Evolutionary conservation across 768 basidiomycete species (phyloP).

Genomic region (Naganishia friedmannii): DNA sequence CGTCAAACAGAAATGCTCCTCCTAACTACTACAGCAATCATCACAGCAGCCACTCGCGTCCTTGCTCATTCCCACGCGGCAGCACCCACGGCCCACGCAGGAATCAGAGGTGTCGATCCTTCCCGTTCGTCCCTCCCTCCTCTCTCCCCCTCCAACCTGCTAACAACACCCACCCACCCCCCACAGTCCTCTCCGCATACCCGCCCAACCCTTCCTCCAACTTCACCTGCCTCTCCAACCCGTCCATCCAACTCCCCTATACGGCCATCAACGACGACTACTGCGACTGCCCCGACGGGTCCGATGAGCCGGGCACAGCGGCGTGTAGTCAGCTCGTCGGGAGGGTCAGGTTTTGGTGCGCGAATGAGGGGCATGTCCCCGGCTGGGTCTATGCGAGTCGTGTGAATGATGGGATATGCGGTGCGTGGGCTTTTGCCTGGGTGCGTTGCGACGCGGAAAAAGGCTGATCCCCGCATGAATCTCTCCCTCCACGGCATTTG

Average conservation of each 20-base stretch:
- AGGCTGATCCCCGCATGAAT: too few species aligned
- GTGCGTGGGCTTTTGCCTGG: too few species aligned
- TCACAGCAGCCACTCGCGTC: constrained; percentile 1
- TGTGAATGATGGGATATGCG: constrained; percentile 90
- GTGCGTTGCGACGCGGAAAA: too few species aligned
- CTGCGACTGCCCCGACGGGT: constrained; percentile 92
- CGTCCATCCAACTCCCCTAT: constrained; percentile 61
- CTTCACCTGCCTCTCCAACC: constrained; percentile 7
- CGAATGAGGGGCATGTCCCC: constrained; percentile 83
- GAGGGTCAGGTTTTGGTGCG: constrained; percentile 73
- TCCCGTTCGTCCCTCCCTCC: constrained; percentile 1
- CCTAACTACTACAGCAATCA: not conserved
- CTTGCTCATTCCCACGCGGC: not conserved
- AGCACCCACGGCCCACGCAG: too few species aligned
- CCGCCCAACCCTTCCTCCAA: not conserved
- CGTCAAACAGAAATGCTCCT: too few species aligned
- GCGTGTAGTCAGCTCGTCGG: constrained; percentile 12
- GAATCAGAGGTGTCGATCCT: constrained; percentile 13
- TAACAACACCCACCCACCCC: not conserved
- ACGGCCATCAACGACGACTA: constrained; percentile 85
- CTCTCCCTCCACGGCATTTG: too few species aligned
- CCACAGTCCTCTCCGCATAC: constrained; percentile 2
- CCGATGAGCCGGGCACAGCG: constrained; percentile 79
- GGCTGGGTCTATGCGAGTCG: constrained; percentile 71
- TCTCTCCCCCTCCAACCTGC: not conserved